phyloP scores from a whole-genome alignment of 805 yeast species.

The Candida fluviatilis region DNA sequence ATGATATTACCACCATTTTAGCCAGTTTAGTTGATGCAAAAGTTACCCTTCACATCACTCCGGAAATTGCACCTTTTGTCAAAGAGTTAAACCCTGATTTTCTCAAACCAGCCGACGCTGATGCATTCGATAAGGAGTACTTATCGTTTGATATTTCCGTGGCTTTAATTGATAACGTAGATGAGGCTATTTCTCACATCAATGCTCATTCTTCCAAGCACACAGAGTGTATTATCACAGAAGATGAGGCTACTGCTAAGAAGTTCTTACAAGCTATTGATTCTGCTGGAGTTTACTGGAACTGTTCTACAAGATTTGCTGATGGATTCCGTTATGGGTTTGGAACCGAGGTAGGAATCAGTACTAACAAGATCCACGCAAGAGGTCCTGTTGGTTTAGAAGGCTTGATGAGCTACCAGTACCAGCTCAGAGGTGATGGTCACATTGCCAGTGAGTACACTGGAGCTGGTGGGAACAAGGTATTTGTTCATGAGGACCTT shows the following conservation, averaged over 20 bases:
- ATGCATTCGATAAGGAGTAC: slow-evolving; percentile 80
- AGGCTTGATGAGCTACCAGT: slow-evolving; percentile 94
- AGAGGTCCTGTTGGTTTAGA: slow-evolving; percentile 98
- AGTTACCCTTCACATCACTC: slow-evolving; percentile 70
- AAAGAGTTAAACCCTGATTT: slow-evolving; percentile 17
- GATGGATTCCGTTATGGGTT: slow-evolving; percentile 98
- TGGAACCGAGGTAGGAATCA: slow-evolving; percentile 97
- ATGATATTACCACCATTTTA: slow-evolving; percentile 20
- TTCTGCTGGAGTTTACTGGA: slow-evolving; percentile 97
- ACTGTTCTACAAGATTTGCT: slow-evolving; percentile 94
- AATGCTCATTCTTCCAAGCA: slow-evolving; percentile 93
- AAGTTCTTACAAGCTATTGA: slow-evolving; percentile 80
- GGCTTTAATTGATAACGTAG: slow-evolving; percentile 51
- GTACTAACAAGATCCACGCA: slow-evolving; percentile 95
- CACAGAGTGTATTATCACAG: slow-evolving; percentile 89
- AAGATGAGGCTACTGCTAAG: slow-evolving; percentile 65
- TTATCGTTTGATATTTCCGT: slow-evolving; percentile 81
- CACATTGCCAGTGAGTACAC: slow-evolving; percentile 88
- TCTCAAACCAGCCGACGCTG: slow-evolving; percentile 49
- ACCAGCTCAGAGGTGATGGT: slow-evolving; percentile 87
- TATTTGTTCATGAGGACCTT: slow-evolving; percentile 69
- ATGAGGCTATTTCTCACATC: slow-evolving; percentile 80
- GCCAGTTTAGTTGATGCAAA: slow-evolving; percentile 51
- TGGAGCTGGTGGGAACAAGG: slow-evolving; percentile 86
- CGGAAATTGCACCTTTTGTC: slow-evolving; percentile 38